Evolutionary conservation across 1,284 basidiomycete genomes (phyloP).

Genomic region (Cryptococcus floricola): DNA sequence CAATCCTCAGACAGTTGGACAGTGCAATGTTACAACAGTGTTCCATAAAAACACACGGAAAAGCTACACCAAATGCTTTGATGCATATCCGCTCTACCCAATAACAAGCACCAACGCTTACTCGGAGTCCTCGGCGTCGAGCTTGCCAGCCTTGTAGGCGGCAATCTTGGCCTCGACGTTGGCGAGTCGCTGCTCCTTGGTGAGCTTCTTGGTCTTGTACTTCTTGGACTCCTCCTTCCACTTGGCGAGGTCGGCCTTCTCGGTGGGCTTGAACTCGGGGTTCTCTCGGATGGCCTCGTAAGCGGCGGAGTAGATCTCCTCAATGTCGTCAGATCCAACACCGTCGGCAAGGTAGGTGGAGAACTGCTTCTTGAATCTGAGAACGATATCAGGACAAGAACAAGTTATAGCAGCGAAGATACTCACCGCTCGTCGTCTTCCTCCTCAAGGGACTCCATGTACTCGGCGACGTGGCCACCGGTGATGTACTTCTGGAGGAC

Average conservation of each 20-base stretch:
- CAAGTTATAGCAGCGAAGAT: background rate
- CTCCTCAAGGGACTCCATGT: constrained; percentile 99
- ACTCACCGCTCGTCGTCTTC: constrained; percentile 93
- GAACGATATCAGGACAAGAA: background rate
- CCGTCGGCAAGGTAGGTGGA: constrained; percentile 91
- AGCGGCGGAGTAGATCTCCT: constrained; percentile 89
- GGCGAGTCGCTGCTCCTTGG: constrained; percentile 69
- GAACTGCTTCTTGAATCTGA: constrained; percentile 98
- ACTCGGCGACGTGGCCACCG: constrained; percentile 97
- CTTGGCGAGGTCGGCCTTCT: constrained; percentile 72
- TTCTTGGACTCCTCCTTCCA: constrained; percentile 86
- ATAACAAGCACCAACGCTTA: constrained; percentile 14
- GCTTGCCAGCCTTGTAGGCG: constrained; percentile 65
- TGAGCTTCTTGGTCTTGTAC: constrained; percentile 68
- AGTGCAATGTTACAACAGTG: too few species aligned
- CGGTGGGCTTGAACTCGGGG: constrained; percentile 83
- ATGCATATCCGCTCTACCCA: background rate
- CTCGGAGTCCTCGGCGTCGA: constrained; percentile 21
- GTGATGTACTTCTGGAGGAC: constrained; percentile 97
- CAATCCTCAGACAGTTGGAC: too few species aligned
- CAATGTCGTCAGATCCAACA: constrained; percentile 92
- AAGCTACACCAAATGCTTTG: background rate
- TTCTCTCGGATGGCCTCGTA: constrained; percentile 94
- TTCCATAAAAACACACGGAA: too few species aligned
- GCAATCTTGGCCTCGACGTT: constrained; percentile 78